These are phyloP conservation scores for Amaranthus hypochondriacus DNA, from an alignment of 148 eudicot genomes.

Conservation along the genomic window DNA sequence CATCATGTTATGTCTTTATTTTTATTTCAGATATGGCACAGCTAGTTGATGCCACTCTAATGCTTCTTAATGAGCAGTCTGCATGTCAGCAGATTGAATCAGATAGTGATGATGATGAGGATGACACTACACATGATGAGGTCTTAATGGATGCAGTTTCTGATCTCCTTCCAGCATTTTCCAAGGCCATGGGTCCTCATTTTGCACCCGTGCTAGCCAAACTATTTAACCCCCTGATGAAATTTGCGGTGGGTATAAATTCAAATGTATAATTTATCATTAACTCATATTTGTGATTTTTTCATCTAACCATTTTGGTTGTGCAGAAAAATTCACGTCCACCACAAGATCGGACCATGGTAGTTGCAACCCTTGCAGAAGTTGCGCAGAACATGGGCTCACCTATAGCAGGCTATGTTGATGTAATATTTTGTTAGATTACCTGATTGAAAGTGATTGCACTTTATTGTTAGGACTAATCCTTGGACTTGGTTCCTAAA, in stretches of 20 bases:
- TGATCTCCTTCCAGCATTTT: slow-evolving; percentile 95
- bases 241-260: slow-evolving; percentile 66
- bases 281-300: background rate
- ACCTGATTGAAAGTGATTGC: background rate
- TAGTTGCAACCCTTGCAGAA: slow-evolving; percentile 96
- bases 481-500: slow-evolving; percentile 6
- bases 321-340: slow-evolving; percentile 85
- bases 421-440: slow-evolving; percentile 43
- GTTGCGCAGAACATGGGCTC: slow-evolving; percentile 98
- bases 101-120: slow-evolving; percentile 79
- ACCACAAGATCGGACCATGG: slow-evolving; percentile 96
- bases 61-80: slow-evolving; percentile 68
- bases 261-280: background rate
- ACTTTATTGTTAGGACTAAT: background rate
- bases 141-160: slow-evolving; percentile 99
- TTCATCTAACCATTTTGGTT: slow-evolving; percentile 18
- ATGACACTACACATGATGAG: slow-evolving; percentile 82
- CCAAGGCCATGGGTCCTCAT: slow-evolving; percentile 83
- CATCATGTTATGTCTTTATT: slow-evolving; percentile 5
- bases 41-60: slow-evolving; percentile 69
- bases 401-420: slow-evolving; percentile 77
- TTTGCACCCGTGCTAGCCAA: slow-evolving; percentile 77
- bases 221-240: slow-evolving; percentile 75
- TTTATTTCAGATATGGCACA: slow-evolving; percentile 54
- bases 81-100: slow-evolving; percentile 78